Evolutionary conservation across 495 filamentous ascomycete genomes (phyloP), one percentile per base, ranked within the genome.

Genomic region (Neurospora tetrasperma): DNA sequence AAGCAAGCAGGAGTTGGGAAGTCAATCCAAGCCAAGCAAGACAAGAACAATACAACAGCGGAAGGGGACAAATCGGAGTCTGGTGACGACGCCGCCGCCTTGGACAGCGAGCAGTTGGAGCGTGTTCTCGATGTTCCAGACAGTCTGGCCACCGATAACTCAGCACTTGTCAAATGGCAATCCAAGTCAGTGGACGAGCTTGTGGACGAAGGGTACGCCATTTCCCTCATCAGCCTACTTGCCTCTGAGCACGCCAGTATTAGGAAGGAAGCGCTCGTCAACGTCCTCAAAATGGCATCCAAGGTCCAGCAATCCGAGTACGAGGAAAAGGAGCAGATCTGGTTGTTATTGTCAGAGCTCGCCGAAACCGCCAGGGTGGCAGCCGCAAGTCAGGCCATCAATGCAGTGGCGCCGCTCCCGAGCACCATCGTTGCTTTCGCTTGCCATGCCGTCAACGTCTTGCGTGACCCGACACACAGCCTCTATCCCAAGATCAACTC

Each of bases 401-500:
- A 92, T 40, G 81, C 87, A 41, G 80, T 84, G 4, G 78, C 81
- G 9, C 89, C 93, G 4, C 80, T 97, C 10, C 91, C 93, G 3
- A 92, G 90, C 79, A 86, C 93, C 9, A 86, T 91, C 4, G 87
- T 90, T 8, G 87, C 91, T 54, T 96, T 96, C 75, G 90, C 94
- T 27, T 87, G 90, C 43, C 88, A 87, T 72, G 89, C 89, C 18
- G 82, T 94, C 10, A 78, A 85, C 2, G 88, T 97, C 23, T 82
- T 96, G 35, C 85, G 83, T 3, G 89, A 95, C 73, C 95, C 96
- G 10, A 83, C 92, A 59, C 92, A 97, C 76, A 89, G 89, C 73
- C 86, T 98, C 44, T 99, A 97, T 77, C 86, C 89, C 40, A 97
- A 97, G 77, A 83, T 95, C 84, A 97, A 97, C 84, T 85, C 86